A percentile compares a stretch with the other conserved stretches of the same genome.
These are phyloP conservation scores for Coemansia biformis DNA, from an alignment of 192 early-diverging fungal genomes.

Conservation along the genomic window DNA sequence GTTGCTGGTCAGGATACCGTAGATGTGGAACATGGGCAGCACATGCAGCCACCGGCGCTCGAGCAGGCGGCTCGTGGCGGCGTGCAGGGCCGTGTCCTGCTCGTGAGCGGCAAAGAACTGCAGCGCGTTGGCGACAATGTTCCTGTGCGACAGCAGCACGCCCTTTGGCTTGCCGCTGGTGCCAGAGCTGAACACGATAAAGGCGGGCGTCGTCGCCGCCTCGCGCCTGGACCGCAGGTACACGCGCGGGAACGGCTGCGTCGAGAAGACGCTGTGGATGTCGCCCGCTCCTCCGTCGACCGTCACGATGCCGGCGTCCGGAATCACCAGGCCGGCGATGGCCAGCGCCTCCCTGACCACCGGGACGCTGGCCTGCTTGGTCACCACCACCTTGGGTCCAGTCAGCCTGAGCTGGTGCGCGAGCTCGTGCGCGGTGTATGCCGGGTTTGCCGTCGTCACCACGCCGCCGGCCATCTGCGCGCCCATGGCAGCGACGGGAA, in stretches of 20 bases:
- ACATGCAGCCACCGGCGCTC: constrained; percentile 40
- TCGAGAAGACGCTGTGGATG: constrained; percentile 10
- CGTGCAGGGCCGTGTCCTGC: constrained; percentile 11
- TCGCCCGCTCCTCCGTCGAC: constrained; percentile 15
- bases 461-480: constrained; percentile 62
- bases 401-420: constrained; percentile 71
- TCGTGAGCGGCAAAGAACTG: constrained; percentile 53
- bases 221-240: constrained; percentile 16
- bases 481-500: constrained; percentile 59
- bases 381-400: constrained; percentile 62
- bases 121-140: constrained; percentile 71
- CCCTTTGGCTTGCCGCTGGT: constrained; percentile 72
- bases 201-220: constrained; percentile 24
- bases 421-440: constrained; percentile 74
- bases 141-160: constrained; percentile 72
- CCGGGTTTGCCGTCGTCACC: constrained; percentile 74
- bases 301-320: constrained; percentile 28
- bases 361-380: constrained; percentile 24
- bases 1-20: constrained; percentile 56
- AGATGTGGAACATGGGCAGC: constrained; percentile 73
- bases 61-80: constrained; percentile 8
- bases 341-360: constrained; percentile 24
- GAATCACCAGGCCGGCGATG: constrained; percentile 17
- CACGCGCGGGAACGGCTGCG: constrained; percentile 32
- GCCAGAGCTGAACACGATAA: constrained; percentile 48